These are phyloP conservation scores for Cucurbita moschata DNA, from an alignment of 306 rosid genomes.

Conservation along the genomic window DNA sequence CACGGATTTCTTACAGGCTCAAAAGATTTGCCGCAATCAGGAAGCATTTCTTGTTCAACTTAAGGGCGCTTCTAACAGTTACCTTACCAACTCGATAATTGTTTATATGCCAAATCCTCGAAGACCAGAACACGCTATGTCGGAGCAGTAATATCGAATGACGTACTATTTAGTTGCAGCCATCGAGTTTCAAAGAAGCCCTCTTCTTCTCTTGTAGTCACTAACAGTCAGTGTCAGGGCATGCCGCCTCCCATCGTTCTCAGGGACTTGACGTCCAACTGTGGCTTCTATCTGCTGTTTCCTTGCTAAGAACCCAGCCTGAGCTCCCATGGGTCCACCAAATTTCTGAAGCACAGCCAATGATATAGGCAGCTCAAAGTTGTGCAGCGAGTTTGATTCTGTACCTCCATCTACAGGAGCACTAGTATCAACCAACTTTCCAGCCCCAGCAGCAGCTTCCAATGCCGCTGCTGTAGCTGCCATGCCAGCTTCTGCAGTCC, in stretches of 20 bases:
- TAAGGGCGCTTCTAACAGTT: not conserved
- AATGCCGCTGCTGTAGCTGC: constrained; percentile 73
- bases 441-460: constrained; percentile 88
- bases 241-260: constrained; percentile 60
- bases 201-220: constrained; percentile 83
- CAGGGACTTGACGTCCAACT: constrained; percentile 56
- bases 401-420: constrained; percentile 91
- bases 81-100: not conserved
- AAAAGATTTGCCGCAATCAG: not conserved
- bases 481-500: constrained; percentile 31
- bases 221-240: constrained; percentile 54
- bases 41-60: not conserved
- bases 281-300: constrained; percentile 69
- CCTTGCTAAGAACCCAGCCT: constrained; percentile 56
- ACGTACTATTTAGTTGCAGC: not conserved
- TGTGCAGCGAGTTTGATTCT: constrained; percentile 48
- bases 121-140: not conserved
- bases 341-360: constrained; percentile 56
- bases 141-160: not conserved
- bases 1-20: not conserved
- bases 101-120: not conserved
- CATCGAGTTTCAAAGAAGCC: constrained; percentile 48
- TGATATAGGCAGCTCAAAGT: constrained; percentile 87
- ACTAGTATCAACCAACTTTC: constrained; percentile 71
- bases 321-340: constrained; percentile 75